Evolutionary conservation across 2,329 filamentous ascomycete genomes (phyloP).

Genomic region (Davidsoniella eucalypti): DNA sequence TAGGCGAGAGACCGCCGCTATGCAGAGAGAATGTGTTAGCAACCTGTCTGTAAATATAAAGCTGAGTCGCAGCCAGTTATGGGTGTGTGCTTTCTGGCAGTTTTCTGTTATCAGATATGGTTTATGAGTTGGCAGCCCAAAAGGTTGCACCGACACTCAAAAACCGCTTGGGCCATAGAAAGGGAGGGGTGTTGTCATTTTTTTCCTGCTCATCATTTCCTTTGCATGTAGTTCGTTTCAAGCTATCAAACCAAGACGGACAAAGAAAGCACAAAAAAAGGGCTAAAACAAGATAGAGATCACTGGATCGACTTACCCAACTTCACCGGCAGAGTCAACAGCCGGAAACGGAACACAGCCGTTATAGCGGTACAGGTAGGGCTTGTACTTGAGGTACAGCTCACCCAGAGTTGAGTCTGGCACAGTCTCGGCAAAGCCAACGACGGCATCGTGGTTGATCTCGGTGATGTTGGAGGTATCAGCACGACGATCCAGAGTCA

Average conservation of each 20-base stretch:
- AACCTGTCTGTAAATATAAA: neutral
- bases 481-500: conserved; percentile 6
- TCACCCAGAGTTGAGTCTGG: conserved; percentile 17
- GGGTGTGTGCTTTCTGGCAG: neutral
- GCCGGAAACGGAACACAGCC: conserved; percentile 48
- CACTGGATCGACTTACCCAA: conserved; percentile 25
- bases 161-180: too few relatives aligned
- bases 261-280: neutral
- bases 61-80: too few relatives aligned
- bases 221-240: neutral
- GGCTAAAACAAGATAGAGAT: neutral
- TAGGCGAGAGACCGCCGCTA: conserved; percentile 22
- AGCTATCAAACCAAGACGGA: neutral
- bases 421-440: conserved; percentile 20
- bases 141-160: neutral
- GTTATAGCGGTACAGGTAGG: conserved; percentile 27
- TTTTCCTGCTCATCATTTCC: neutral
- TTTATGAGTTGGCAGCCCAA: neutral
- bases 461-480: conserved; percentile 11
- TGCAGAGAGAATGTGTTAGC: neutral
- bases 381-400: conserved; percentile 22
- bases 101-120: neutral
- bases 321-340: conserved; percentile 40
- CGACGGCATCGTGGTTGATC: conserved; percentile 19
- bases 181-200: neutral